phyloP scores from a whole-genome alignment of 2,329 filamentous ascomycete genomes.

The Botrytis porri region DNA sequence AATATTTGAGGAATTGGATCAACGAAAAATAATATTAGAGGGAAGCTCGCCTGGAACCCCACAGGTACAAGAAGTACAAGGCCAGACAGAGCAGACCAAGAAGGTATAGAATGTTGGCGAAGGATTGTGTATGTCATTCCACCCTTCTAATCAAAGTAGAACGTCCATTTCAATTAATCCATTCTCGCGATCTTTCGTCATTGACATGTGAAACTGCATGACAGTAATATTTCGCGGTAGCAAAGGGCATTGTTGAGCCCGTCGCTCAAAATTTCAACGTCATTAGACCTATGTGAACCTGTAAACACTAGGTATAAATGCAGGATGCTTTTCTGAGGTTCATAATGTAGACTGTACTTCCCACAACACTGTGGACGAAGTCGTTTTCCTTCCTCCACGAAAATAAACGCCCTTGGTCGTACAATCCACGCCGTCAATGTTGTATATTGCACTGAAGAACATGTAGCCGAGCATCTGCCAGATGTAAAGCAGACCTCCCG shows the following conservation, averaged over 20 bases:
- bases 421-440: not conserved
- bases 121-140: not conserved
- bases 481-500: not conserved
- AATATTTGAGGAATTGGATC: slow-evolving; percentile 33
- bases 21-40: slow-evolving; percentile 24
- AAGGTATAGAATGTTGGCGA: not conserved
- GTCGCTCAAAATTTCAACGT: too few relatives aligned
- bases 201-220: not conserved
- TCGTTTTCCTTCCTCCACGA: too few relatives aligned
- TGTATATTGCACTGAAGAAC: too few relatives aligned
- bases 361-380: not conserved
- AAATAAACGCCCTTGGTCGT: too few relatives aligned
- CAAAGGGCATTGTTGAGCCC: not conserved
- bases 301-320: not conserved
- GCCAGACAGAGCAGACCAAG: not conserved
- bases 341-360: not conserved
- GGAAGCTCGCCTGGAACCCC: slow-evolving; percentile 26
- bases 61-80: slow-evolving; percentile 19
- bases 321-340: not conserved
- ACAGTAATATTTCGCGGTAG: not conserved
- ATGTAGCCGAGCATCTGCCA: too few relatives aligned
- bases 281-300: not conserved
- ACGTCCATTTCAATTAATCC: not conserved
- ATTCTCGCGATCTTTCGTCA: not conserved
- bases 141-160: not conserved